Conservation (phyloP, 2,329 filamentous ascomycete genomes). For the Penicillium sclerotiorum region DNA sequence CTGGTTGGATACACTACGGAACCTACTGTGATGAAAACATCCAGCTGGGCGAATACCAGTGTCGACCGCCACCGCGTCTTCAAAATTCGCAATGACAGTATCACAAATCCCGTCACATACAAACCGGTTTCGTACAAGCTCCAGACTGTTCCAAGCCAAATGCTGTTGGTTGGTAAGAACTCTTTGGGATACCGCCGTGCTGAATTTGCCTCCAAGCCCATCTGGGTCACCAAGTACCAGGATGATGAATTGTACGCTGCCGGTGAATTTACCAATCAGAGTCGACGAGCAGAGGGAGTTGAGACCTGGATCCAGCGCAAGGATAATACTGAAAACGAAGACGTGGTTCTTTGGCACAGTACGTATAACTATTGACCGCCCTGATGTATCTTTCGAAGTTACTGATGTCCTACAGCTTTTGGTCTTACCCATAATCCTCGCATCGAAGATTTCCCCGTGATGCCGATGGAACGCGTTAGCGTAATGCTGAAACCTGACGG, state of each 20-base stretch:
- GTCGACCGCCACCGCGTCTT: conserved; percentile 55
- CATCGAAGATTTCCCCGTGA: conserved; percentile 68
- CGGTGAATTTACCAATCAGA: conserved; percentile 61
- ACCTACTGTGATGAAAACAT: conserved; percentile 51
- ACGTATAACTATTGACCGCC: conserved; percentile 16
- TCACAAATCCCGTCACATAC: conserved; percentile 58
- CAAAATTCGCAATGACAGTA: conserved; percentile 59
- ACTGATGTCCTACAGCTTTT: conserved; percentile 35
- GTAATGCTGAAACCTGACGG: conserved; percentile 54
- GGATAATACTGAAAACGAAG: conserved; percentile 52
- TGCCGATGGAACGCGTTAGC: conserved; percentile 62
- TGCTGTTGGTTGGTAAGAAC: conserved; percentile 55
- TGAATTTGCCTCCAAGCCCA: conserved; percentile 58
- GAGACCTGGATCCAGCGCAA: conserved; percentile 54
- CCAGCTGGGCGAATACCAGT: conserved; percentile 54
- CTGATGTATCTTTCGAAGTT: conserved; percentile 31
- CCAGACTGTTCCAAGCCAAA: conserved; percentile 59
- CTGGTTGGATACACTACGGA: conserved; percentile 54
- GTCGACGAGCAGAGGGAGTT: conserved; percentile 56
- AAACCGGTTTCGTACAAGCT: conserved; percentile 61
- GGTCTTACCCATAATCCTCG: conserved; percentile 67
- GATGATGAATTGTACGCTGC: conserved; percentile 58
- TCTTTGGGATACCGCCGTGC: conserved; percentile 54
- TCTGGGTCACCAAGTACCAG: conserved; percentile 59
- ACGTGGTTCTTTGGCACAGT: conserved; percentile 45